These are phyloP conservation scores for Schoenoplectus tabernaemontani DNA, from an alignment of 202 grass and related monocot genomes.

Conservation along the genomic window DNA sequence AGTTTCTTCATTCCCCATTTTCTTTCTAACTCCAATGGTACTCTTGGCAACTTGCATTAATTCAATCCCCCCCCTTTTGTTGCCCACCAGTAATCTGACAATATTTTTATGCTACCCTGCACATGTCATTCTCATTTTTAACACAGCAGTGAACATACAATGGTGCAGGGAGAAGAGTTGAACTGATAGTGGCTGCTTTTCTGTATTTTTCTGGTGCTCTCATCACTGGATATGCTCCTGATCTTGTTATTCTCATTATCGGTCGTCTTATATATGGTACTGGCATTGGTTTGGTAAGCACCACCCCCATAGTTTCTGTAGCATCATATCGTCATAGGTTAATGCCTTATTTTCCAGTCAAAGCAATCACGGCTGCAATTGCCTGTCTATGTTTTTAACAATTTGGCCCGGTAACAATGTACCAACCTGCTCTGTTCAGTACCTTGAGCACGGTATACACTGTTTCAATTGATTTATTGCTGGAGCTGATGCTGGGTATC, in stretches of 20 bases:
- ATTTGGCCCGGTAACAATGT: background rate
- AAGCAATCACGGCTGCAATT: background rate
- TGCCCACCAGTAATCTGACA: background rate
- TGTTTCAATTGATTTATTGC: background rate
- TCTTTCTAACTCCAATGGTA: background rate
- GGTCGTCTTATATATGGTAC: slow-evolving; percentile 70
- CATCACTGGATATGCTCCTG: slow-evolving; percentile 56
- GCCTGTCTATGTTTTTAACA: background rate
- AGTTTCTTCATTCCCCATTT: background rate
- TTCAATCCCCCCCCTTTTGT: background rate
- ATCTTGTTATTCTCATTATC: slow-evolving; percentile 57
- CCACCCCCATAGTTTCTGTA: background rate
- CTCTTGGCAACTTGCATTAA: background rate
- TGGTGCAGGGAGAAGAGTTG: slow-evolving; percentile 80
- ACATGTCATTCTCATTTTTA: slow-evolving; percentile 14
- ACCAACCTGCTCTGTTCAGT: background rate
- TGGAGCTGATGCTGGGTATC: background rate
- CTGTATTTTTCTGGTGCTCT: slow-evolving; percentile 72
- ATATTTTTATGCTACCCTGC: slow-evolving; percentile 3
- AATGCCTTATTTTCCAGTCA: background rate
- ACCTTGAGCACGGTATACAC: background rate
- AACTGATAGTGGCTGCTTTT: slow-evolving; percentile 56
- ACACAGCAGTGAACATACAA: background rate
- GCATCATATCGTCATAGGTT: background rate
- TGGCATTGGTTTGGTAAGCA: slow-evolving; percentile 81